Percentiles rank a stretch among this genome's conserved stretches.
phyloP scores from a whole-genome alignment of 2,329 filamentous ascomycete species.

The Neophaeococcomyces mojaviensis region DNA sequence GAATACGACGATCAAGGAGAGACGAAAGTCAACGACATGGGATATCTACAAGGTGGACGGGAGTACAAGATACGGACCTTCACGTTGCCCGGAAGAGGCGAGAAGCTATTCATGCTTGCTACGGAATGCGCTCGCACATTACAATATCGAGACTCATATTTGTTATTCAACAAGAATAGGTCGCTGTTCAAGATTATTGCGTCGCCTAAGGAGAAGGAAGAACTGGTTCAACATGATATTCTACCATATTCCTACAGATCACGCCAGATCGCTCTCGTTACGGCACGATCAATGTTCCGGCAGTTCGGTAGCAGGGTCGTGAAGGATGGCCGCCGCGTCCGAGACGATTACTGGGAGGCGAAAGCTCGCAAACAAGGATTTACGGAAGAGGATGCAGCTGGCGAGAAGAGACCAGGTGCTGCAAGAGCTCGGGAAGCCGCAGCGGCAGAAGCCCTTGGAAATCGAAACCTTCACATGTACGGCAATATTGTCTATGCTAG shows the following conservation, averaged over 20 bases:
- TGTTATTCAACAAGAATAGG: conserved; percentile 97
- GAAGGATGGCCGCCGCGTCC: conserved; percentile 77
- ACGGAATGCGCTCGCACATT: conserved; percentile 93
- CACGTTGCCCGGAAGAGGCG: conserved; percentile 77
- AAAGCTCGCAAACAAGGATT: conserved; percentile 97
- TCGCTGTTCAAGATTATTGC: conserved; percentile 97
- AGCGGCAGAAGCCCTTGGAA: conserved; percentile 55
- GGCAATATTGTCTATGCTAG: conserved; percentile 86
- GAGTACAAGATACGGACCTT: conserved; percentile 93
- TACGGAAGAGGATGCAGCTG: conserved; percentile 89
- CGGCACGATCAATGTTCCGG: conserved; percentile 94
- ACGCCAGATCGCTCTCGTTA: conserved; percentile 97
- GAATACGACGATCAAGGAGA: conserved; percentile 91
- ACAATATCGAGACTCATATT: conserved; percentile 93
- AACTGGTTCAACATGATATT: conserved; percentile 89
- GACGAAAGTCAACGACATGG: conserved; percentile 81
- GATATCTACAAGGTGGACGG: conserved; percentile 71
- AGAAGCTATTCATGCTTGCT: conserved; percentile 97
- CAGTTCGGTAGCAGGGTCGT: conserved; percentile 96
- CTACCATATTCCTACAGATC: conserved; percentile 95
- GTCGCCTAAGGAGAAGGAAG: conserved; percentile 90
- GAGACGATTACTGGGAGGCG: conserved; percentile 98
- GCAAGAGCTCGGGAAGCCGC: conserved; percentile 80
- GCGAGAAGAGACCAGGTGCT: conserved; percentile 89
- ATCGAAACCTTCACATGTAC: conserved; percentile 49